Evolutionary conservation across 2,329 filamentous ascomycete species (phyloP).

Genomic region (Pseudofabraea citricarpa): DNA sequence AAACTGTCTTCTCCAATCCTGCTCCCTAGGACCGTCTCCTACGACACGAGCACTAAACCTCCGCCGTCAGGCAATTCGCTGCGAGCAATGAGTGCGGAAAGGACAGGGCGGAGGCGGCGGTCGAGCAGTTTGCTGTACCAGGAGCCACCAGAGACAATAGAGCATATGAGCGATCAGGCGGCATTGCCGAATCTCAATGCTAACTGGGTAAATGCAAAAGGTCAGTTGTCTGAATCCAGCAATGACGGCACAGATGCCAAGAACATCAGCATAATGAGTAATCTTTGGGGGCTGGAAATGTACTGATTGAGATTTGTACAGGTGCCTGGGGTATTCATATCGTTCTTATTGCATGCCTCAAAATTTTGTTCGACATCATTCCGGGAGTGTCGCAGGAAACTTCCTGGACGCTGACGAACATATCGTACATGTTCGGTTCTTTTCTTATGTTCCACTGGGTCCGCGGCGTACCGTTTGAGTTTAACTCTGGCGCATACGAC

Average conservation of each 20-base stretch:
- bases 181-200: slow-evolving; percentile 93
- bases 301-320: too few species aligned
- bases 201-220: slow-evolving; percentile 99
- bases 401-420: slow-evolving; percentile 97
- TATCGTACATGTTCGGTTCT: slow-evolving; percentile 97
- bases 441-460: slow-evolving; percentile 99
- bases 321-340: slow-evolving; percentile 98
- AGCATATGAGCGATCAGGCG: slow-evolving; percentile 96
- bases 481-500: slow-evolving; percentile 97
- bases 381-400: slow-evolving; percentile 96
- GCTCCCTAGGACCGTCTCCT: slow-evolving; percentile 84
- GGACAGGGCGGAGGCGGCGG: slow-evolving; percentile 76
- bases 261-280: too few species aligned
- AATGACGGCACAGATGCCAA: not conserved
- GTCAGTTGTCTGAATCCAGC: slow-evolving; percentile 45
- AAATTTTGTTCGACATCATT: slow-evolving; percentile 96
- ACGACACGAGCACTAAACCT: slow-evolving; percentile 74
- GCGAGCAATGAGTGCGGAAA: slow-evolving; percentile 54
- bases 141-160: slow-evolving; percentile 91
- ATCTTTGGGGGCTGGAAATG: too few species aligned
- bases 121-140: slow-evolving; percentile 98
- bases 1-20: slow-evolving; percentile 91
- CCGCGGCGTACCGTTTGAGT: slow-evolving; percentile 95
- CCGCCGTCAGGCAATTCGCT: slow-evolving; percentile 51
- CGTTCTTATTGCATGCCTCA: slow-evolving; percentile 83